Base-by-base conservation (phyloP, 441 rosid genomes). In the Gossypium trilobum region DNA sequence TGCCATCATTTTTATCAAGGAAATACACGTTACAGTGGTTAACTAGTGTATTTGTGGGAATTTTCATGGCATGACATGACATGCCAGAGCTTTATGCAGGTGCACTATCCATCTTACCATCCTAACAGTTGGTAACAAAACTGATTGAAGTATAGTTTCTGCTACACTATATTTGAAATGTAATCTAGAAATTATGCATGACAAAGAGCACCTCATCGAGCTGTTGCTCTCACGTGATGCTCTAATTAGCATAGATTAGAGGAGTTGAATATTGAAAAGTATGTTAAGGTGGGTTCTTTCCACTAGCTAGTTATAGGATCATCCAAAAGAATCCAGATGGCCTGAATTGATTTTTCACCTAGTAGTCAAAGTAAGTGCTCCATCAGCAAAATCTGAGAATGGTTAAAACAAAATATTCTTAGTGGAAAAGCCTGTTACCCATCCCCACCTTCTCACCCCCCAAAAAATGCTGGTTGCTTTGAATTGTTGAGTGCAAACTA, bases 161-260 rank as follows among this genome's bases (percentile, higher is more conserved):
- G 69, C 70, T 57, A 36, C 67, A 71, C 29, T 74, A 62, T 62
- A 55, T 44, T 56, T 74, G 58, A 33, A 65, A n/a, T n/a, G 65
- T 17, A 67, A 68, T 46, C 44, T 16, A n/a, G 36, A 46, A 70
- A 73, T 14, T 62, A 22, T 25, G 60, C 59, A 27, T 29, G 55
- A 11, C 55, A 11, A 75, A 59, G 58, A 71, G 31, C 62, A 17
- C 68, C 65, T 61, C 44, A 63, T n/a, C 4, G 4, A 36, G 71
- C 14, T 67, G 11, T 14, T 48, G 71, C 58, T 67, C 7, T 36
- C n/a, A 67, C 7, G 33, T 14, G 71, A 5, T 67, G 58, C 44
- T 29, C 25, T 50, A 50, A 9, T 25, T 65, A 31, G 23, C 8
- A 2, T 65, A 44, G 55, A 20, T 25, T 10, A 67, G 31, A 5